These are phyloP conservation scores for Botryotinia calthae DNA, from an alignment of 2,329 filamentous ascomycete species.

Conservation along the genomic window DNA sequence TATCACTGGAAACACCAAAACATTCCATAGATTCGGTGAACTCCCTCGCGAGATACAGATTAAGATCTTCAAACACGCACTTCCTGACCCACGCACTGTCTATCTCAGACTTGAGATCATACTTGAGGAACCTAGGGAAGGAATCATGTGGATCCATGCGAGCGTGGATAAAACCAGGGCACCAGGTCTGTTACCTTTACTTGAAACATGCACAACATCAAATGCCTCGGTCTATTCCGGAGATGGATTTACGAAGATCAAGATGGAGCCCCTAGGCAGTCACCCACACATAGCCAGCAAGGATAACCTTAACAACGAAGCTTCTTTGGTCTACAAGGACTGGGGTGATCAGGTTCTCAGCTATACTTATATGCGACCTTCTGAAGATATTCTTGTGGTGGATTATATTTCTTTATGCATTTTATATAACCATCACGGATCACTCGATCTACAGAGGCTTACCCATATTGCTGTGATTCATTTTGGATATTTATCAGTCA, in stretches of 20 bases:
- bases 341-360: not conserved
- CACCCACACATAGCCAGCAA: not conserved
- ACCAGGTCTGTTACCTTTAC: not conserved
- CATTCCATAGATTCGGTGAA: not conserved
- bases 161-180: not conserved
- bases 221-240: not conserved
- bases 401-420: fast-evolving
- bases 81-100: not conserved
- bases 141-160: fast-evolving
- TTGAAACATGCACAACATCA: not conserved
- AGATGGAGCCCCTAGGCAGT: not conserved
- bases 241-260: not conserved
- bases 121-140: not conserved
- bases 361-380: not conserved
- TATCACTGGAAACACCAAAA: not conserved
- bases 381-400: not conserved
- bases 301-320: no score
- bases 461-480: not conserved
- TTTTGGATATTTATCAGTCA: not conserved
- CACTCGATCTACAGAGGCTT: not conserved
- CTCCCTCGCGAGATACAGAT: not conserved
- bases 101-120: not conserved
- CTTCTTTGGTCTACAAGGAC: not conserved
- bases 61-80: not conserved
- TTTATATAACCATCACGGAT: not conserved